Conservation (phyloP, 371 early-diverging fungal genomes). For the Lichtheimia ornata region DNA sequence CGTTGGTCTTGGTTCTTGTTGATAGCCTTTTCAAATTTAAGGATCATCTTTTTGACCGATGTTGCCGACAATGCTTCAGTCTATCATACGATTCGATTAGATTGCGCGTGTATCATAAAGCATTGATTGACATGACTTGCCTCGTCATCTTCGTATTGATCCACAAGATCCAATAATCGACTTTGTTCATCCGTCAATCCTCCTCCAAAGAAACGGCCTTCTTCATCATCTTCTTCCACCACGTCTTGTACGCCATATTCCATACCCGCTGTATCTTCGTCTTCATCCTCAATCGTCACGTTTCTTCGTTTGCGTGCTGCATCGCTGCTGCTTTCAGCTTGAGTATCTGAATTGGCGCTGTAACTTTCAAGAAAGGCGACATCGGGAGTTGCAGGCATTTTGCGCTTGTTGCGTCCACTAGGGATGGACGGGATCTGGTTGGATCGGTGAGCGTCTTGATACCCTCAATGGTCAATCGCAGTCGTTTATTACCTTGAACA, state of each 20-base stretch:
- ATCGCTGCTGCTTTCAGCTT: conserved; percentile 15
- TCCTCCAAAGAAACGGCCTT: conserved; percentile 83
- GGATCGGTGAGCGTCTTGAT: neutral
- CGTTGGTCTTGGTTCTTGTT: conserved; percentile 87
- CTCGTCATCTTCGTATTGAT: conserved; percentile 79
- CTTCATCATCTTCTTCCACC: conserved; percentile 61
- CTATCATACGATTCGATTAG: conserved; percentile 9
- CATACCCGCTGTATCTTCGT: conserved; percentile 23
- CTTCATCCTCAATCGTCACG: conserved; percentile 43
- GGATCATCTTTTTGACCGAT: conserved; percentile 73
- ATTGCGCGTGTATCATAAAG: no score
- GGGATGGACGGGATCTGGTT: conserved; percentile 59
- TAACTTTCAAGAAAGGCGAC: conserved; percentile 50
- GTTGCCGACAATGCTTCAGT: conserved; percentile 62
- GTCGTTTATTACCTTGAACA: conserved; percentile 61
- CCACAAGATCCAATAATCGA: conserved; percentile 79
- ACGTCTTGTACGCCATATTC: conserved; percentile 22
- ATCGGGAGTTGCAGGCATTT: conserved; percentile 57
- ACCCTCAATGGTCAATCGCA: neutral
- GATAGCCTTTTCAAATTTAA: conserved; percentile 84
- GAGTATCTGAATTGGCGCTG: conserved; percentile 24
- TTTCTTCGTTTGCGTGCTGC: conserved; percentile 28
- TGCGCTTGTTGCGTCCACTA: conserved; percentile 62
- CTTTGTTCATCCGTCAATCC: conserved; percentile 82
- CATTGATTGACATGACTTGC: conserved; percentile 18